These are phyloP conservation scores for Warburgia ugandensis DNA, from an alignment of 164 flowering plant genomes.

Conservation along the genomic window DNA sequence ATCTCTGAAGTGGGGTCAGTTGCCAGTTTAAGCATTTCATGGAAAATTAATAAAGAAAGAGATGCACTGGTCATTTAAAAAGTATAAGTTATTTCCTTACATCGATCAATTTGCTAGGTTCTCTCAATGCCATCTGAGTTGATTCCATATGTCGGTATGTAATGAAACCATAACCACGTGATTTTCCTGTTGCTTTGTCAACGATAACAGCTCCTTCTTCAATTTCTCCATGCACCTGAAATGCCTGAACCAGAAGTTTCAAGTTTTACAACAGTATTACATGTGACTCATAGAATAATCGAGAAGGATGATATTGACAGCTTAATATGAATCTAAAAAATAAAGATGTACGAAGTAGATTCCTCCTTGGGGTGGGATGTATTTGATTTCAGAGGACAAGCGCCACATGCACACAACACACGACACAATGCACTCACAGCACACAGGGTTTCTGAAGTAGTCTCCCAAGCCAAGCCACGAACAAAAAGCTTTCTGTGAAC, in stretches of 20 bases:
- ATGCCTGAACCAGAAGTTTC: constrained; percentile 39
- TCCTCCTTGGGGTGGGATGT: constrained; percentile 2
- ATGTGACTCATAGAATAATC: no score
- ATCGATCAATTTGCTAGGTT: constrained; percentile 62
- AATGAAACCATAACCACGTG: constrained; percentile 74
- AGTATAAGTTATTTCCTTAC: no score
- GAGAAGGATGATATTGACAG: no score
- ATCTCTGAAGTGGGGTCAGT: neutral
- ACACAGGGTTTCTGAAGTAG: constrained; percentile 76
- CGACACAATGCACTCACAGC: constrained; percentile 67
- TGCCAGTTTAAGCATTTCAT: neutral
- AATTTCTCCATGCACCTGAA: constrained; percentile 62
- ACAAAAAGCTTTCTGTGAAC: constrained; percentile 81
- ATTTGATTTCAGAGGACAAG: constrained; percentile 5
- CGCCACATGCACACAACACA: constrained; percentile 19
- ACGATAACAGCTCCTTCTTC: constrained; percentile 79
- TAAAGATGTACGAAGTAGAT: constrained; percentile 3
- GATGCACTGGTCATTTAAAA: no score
- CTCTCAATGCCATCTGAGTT: constrained; percentile 52
- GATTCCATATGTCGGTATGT: constrained; percentile 67
- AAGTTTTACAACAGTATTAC: constrained; percentile 7
- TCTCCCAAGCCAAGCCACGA: constrained; percentile 77
- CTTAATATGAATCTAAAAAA: neutral
- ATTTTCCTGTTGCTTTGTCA: constrained; percentile 63
- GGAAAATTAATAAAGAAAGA: no score